Conservation (phyloP, 495 filamentous ascomycete genomes). For the Cenococcum geophilum region DNA sequence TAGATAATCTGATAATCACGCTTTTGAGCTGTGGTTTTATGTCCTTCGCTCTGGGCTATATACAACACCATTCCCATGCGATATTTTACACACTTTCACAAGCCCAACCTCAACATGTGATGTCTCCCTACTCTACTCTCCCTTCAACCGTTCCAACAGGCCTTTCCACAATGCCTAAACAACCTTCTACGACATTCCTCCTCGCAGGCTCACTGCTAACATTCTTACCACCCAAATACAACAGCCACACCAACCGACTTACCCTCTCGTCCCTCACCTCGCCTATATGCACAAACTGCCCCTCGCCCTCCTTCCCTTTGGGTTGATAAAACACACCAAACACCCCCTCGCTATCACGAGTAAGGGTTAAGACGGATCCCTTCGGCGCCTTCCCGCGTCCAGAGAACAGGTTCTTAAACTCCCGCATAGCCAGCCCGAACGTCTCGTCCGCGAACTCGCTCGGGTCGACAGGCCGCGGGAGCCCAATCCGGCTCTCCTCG, state of each 20-base stretch:
- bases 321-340: constrained; percentile 65
- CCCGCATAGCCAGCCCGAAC: constrained; percentile 63
- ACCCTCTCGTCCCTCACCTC: constrained; percentile 70
- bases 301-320: constrained; percentile 36
- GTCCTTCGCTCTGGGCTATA: too few relatives aligned
- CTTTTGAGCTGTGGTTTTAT: too few relatives aligned
- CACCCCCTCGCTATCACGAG: constrained; percentile 57
- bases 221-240: constrained; percentile 79
- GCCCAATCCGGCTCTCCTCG: constrained; percentile 6
- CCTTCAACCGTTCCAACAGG: constrained; percentile 80
- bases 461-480: background rate
- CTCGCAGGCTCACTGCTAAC: constrained; percentile 80
- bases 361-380: constrained; percentile 64
- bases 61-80: too few relatives aligned
- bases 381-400: constrained; percentile 66
- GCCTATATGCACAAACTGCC: constrained; percentile 51
- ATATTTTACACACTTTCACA: background rate
- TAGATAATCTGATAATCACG: too few relatives aligned
- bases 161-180: constrained; percentile 81
- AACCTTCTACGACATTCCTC: constrained; percentile 75
- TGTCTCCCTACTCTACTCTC: constrained; percentile 51
- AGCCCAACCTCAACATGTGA: background rate
- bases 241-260: constrained; percentile 76
- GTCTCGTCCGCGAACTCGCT: constrained; percentile 56
- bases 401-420: constrained; percentile 73